phyloP scores from a whole-genome alignment of 73 alveolate genomes.

The Durusdinium trenchii region DNA sequence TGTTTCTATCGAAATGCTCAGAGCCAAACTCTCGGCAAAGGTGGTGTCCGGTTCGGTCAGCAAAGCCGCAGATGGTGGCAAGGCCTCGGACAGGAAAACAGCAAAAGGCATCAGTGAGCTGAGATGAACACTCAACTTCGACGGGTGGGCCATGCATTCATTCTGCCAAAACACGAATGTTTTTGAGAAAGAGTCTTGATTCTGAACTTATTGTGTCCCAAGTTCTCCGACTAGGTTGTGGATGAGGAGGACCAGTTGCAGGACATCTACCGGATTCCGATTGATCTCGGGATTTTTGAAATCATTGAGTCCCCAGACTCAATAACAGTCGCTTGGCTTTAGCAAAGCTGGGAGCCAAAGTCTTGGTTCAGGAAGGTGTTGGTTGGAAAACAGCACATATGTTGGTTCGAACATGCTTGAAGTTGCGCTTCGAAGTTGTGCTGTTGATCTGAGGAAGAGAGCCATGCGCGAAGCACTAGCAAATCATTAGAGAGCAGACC shows the following conservation, averaged over 20 bases:
- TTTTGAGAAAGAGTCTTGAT: not conserved
- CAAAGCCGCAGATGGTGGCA: slow-evolving; percentile 77
- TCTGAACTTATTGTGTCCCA: not conserved
- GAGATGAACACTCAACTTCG: not conserved
- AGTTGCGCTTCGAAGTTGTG: not conserved
- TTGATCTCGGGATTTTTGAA: slow-evolving; percentile 70
- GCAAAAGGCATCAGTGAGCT: not conserved
- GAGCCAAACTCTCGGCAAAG: no score
- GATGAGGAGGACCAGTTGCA: slow-evolving; percentile 28
- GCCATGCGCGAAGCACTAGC: slow-evolving; percentile 20
- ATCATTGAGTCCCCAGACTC: slow-evolving; percentile 46
- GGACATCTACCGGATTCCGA: slow-evolving; percentile 47
- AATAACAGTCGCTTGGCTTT: slow-evolving; percentile 40
- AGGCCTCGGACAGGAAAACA: not conserved
- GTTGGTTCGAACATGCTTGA: no score
- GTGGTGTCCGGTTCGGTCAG: slow-evolving; percentile 66
- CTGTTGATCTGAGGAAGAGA: slow-evolving; percentile 27
- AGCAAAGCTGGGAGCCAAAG: not conserved
- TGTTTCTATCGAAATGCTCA: no score
- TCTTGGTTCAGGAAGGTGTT: not conserved
- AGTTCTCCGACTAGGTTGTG: not conserved
- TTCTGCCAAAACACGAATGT: not conserved
- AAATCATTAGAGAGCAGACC: slow-evolving; percentile 56
- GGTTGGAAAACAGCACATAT: no score
- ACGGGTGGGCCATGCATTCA: no score